phyloP scores from a whole-genome alignment of 371 early-diverging fungal species.

The Mucor circinelloides region DNA sequence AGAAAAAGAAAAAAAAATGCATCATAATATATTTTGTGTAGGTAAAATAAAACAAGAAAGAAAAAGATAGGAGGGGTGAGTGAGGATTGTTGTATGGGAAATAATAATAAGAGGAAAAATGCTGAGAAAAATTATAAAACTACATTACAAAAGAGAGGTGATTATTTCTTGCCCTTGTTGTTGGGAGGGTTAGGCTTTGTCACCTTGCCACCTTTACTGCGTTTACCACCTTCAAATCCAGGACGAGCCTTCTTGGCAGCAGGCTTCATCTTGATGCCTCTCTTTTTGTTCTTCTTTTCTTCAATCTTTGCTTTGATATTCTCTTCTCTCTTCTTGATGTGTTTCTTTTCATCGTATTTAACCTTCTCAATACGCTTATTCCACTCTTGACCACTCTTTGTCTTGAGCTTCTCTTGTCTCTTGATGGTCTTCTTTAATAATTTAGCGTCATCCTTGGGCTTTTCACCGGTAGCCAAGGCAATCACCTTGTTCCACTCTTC shows the following conservation, averaged over 20 bases:
- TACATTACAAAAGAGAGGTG: slow-evolving; percentile 8
- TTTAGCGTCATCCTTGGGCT: slow-evolving; percentile 88
- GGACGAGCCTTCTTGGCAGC: slow-evolving; percentile 46
- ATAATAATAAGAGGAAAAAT: neutral
- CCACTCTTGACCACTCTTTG: slow-evolving; percentile 84
- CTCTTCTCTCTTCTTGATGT: slow-evolving; percentile 74
- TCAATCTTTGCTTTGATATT: slow-evolving; percentile 75
- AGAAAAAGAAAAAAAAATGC: slow-evolving; percentile 4
- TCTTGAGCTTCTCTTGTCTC: slow-evolving; percentile 81
- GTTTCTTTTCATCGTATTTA: slow-evolving; percentile 64
- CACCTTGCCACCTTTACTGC: slow-evolving; percentile 40
- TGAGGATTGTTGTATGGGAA: slow-evolving; percentile 1
- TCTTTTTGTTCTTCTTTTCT: slow-evolving; percentile 70
- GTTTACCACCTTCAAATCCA: slow-evolving; percentile 52
- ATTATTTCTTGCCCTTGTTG: slow-evolving; percentile 29
- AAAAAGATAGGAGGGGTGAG: neutral
- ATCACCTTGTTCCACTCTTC: slow-evolving; percentile 82
- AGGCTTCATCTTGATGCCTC: slow-evolving; percentile 57
- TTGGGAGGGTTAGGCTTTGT: slow-evolving; percentile 28
- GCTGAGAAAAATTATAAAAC: slow-evolving; percentile 6
- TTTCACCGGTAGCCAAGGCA: slow-evolving; percentile 84
- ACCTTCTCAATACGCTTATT: slow-evolving; percentile 73
- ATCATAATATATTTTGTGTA: slow-evolving; percentile 1
- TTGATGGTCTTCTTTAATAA: slow-evolving; percentile 91
- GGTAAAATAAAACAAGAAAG: neutral